Evolutionary conservation across 2,329 filamentous ascomycete species (phyloP).

Genomic region (Ophiostoma populinum): DNA sequence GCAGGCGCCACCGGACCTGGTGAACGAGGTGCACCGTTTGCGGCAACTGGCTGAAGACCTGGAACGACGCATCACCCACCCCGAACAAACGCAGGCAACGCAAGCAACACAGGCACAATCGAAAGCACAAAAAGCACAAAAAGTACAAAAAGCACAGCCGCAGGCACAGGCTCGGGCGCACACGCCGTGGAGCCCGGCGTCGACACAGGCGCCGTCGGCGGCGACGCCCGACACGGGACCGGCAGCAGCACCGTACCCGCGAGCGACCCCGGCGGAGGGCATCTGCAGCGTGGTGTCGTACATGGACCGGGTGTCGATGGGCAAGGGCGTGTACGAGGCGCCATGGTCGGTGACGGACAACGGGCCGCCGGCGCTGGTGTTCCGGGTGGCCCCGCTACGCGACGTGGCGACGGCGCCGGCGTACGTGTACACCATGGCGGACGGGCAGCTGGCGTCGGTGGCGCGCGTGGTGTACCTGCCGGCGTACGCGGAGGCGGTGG

Average conservation of each 20-base stretch:
- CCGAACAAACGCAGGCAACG: not conserved
- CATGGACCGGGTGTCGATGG: constrained; percentile 7
- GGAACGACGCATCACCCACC: not conserved
- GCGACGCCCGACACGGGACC: too few species aligned
- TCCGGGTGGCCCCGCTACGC: constrained; percentile 2
- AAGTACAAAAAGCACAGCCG: too few species aligned
- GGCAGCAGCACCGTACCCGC: not conserved
- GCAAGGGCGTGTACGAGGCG: constrained; percentile 2
- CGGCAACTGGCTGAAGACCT: constrained; percentile 4
- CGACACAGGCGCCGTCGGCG: not conserved
- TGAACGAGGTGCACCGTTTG: constrained; percentile 3
- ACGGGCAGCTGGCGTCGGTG: constrained; percentile 1
- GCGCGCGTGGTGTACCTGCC: constrained; percentile 3
- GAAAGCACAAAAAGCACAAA: too few species aligned
- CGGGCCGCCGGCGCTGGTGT: not conserved
- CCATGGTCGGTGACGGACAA: not conserved
- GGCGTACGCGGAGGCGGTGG: not conserved
- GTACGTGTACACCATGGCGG: constrained; percentile 1
- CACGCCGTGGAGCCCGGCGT: not conserved
- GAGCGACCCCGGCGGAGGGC: not conserved
- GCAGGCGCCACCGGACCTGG: not conserved
- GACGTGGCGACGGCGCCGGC: constrained; percentile 1
- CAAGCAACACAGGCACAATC: not conserved
- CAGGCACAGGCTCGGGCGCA: not conserved
- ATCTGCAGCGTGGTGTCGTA: constrained; percentile 6